Evolutionary conservation across 1,139 yeast genomes (phyloP).

Genomic region (Nadsonia starkeyi-henricii): DNA sequence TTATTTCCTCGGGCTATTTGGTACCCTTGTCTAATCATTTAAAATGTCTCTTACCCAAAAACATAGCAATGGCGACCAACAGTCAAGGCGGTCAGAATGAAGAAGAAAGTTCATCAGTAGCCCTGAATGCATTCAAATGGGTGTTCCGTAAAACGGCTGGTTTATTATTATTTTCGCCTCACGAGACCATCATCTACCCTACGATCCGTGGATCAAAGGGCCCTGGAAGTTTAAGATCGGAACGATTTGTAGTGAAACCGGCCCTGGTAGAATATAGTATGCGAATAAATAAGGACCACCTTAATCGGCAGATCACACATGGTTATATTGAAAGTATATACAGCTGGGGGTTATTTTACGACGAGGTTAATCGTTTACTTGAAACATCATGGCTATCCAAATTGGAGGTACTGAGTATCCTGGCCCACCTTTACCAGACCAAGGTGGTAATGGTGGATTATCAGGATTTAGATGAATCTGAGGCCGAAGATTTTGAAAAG

Average conservation of each 20-base stretch:
- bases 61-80: slow-evolving; percentile 14
- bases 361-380: not conserved
- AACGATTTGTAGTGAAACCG: not conserved
- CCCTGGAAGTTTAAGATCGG: not conserved
- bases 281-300: not conserved
- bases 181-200: slow-evolving; percentile 12
- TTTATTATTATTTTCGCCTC: slow-evolving; percentile 16
- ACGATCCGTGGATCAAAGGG: slow-evolving; percentile 3
- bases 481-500: not conserved
- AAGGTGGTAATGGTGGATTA: not conserved
- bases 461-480: not conserved
- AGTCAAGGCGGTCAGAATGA: too few species aligned
- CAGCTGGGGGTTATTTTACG: not conserved
- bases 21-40: slow-evolving; percentile 15
- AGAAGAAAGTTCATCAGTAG: too few species aligned
- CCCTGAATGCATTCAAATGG: slow-evolving; percentile 12
- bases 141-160: slow-evolving; percentile 14
- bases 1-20: slow-evolving; percentile 17
- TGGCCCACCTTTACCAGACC: not conserved
- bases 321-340: not conserved
- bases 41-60: slow-evolving; percentile 9
- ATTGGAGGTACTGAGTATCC: not conserved
- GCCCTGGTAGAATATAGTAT: not conserved
- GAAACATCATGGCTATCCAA: not conserved
- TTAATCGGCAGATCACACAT: not conserved